phyloP scores from a whole-genome alignment of 495 filamentous ascomycete genomes.

The Friedmanniomyces simplex region DNA sequence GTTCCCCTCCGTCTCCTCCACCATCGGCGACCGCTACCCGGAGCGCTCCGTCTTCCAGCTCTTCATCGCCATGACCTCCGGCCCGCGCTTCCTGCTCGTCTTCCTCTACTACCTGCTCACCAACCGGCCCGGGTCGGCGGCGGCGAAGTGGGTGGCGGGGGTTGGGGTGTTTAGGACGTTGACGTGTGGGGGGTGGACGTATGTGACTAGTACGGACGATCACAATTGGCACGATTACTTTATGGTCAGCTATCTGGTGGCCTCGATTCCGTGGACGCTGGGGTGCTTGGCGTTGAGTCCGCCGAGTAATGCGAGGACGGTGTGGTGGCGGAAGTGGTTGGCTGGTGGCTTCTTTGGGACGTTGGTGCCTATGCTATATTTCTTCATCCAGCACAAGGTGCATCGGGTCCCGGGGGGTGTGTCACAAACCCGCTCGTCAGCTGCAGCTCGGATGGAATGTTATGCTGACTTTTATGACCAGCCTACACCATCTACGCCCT shows the following conservation, averaged over 20 bases:
- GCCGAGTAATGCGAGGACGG: slow-evolving; percentile 59
- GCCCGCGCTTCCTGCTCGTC: slow-evolving; percentile 85
- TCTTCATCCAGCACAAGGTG: slow-evolving; percentile 98
- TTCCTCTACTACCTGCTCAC: slow-evolving; percentile 89
- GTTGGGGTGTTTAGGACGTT: slow-evolving; percentile 80
- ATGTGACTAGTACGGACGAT: slow-evolving; percentile 95
- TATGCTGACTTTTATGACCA: slow-evolving; percentile 28
- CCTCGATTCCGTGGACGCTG: slow-evolving; percentile 89
- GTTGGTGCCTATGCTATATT: slow-evolving; percentile 84
- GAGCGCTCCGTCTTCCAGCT: slow-evolving; percentile 94
- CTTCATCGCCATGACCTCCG: slow-evolving; percentile 93
- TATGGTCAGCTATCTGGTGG: slow-evolving; percentile 96
- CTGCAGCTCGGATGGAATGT: no score
- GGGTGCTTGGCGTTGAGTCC: slow-evolving; percentile 87
- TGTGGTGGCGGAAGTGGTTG: slow-evolving; percentile 82
- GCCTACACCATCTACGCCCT: slow-evolving; percentile 98
- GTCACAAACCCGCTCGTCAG: slow-evolving; percentile 28
- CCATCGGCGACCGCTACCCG: slow-evolving; percentile 97
- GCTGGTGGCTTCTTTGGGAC: slow-evolving; percentile 83
- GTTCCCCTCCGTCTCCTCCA: slow-evolving; percentile 97
- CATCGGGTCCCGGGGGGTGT: slow-evolving; percentile 89
- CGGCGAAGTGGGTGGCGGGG: slow-evolving; percentile 73
- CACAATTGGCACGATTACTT: slow-evolving; percentile 99
- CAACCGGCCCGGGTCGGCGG: slow-evolving; percentile 54
- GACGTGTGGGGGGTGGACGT: slow-evolving; percentile 97